Base-by-base conservation (phyloP, 164 flowering plant genomes). In the Dillenia suffruticosa region DNA sequence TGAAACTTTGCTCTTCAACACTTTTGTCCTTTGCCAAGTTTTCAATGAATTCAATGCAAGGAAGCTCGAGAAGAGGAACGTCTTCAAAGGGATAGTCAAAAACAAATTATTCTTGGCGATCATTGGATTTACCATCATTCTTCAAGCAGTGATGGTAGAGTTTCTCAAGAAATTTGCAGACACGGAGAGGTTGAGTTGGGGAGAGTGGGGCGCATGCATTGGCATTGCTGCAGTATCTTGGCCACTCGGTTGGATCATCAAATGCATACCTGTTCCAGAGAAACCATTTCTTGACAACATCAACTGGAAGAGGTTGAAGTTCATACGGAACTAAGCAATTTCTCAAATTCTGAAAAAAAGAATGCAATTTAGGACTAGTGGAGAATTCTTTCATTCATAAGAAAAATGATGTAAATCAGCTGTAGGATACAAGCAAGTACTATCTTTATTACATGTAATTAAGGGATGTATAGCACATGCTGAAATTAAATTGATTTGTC, bases 21-120 rank as follows among this genome's bases (percentile, higher is more conserved):
- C 74, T 3, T 82, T 82, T n/a, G 84, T 84, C 8, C 66, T 84
- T 2, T 82, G 84, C 66, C 86, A 84, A 69, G 76, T 84, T 8
- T 84, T 82, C 64, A 84, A 84, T 43, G 85, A 77, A 54, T 79
- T 83, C 71, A 81, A 77, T 63, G 69, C 84, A 2, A 68, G 83
- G 68, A 74, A 74, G 74, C 68, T 72, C 2, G 84, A 81, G 71
- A 72, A 74, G 68, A 75, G 45, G 70, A 81, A 81, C 47, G 79
- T 79, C 8, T 77, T 79, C 44, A 13, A 76, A 66, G 85, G 82
- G 16, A 64, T 80, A 44, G 72, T 51, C 4, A 73, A 67, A 65
- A 82, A 79, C 74, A 68, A 49, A 62, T 32, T 82, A 70, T 84
- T 84, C 53, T 1, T 81, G 14, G 86, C 77, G 17, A 79, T 84